These are phyloP conservation scores for Testicularia cyperi DNA, from an alignment of 1,284 basidiomycete species.

Conservation along the genomic window DNA sequence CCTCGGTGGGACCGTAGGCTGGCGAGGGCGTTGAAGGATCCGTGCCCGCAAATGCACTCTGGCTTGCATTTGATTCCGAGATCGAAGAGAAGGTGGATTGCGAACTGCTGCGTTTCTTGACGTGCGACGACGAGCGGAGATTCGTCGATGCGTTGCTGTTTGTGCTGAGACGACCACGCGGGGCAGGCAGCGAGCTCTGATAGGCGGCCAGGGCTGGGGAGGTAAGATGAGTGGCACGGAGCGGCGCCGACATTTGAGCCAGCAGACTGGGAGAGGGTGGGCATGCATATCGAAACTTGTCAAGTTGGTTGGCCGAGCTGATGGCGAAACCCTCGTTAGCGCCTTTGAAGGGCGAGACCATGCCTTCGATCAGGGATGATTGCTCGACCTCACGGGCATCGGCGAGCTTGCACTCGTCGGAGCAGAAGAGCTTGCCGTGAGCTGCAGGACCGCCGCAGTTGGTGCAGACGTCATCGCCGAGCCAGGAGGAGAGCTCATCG, in stretches of 20 bases:
- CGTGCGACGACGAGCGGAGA: background rate
- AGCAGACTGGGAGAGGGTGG: conserved; percentile 47
- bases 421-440: conserved; percentile 47
- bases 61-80: conserved; percentile 40
- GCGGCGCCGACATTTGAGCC: conserved; percentile 41
- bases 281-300: conserved; percentile 49
- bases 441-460: conserved; percentile 37
- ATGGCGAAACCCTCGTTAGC: conserved; percentile 9
- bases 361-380: conserved; percentile 16
- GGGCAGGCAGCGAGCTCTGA: conserved; percentile 38
- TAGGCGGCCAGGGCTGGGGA: conserved; percentile 47
- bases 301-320: background rate
- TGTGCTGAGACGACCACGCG: conserved; percentile 19
- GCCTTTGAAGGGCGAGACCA: conserved; percentile 16
- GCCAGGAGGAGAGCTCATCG: conserved; percentile 49
- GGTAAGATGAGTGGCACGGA: conserved; percentile 34
- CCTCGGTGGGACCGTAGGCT: conserved; percentile 30
- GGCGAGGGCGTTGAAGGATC: conserved; percentile 45
- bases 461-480: conserved; percentile 47
- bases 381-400: conserved; percentile 31
- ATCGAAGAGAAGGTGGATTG: conserved; percentile 52
- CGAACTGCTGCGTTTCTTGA: conserved; percentile 45
- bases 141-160: background rate
- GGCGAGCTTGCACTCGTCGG: conserved; percentile 40
- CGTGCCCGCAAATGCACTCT: conserved; percentile 39